Evolutionary conservation across 495 filamentous ascomycete genomes (phyloP).

Genomic region (Xylaria grammica): DNA sequence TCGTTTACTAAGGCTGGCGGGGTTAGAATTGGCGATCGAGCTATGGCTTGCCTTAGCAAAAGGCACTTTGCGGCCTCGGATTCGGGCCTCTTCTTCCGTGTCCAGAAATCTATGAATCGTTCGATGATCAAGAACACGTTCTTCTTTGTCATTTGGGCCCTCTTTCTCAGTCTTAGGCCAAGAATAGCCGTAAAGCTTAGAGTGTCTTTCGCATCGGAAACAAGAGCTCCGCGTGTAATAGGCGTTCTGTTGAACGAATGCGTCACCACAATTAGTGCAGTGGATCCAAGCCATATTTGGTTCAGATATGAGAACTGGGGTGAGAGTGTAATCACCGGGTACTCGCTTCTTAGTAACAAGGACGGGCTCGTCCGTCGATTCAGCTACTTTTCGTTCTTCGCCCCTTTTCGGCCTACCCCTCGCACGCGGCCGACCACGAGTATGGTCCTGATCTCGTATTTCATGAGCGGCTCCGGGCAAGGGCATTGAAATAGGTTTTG

Average conservation of each 20-base stretch:
- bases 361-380: constrained; percentile 21
- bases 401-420: constrained; percentile 16
- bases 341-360: constrained; percentile 50
- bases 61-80: constrained; percentile 49
- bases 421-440: constrained; percentile 4
- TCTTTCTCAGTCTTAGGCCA: constrained; percentile 94
- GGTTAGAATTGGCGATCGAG: background rate
- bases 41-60: background rate
- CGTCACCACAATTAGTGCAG: constrained; percentile 78
- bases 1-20: constrained; percentile 10
- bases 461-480: background rate
- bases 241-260: constrained; percentile 85
- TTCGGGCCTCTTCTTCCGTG: constrained; percentile 66
- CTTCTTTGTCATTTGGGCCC: constrained; percentile 74
- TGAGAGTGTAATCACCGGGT: constrained; percentile 82
- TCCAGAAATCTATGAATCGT: constrained; percentile 72
- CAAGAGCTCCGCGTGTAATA: constrained; percentile 85
- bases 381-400: constrained; percentile 11
- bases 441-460: background rate
- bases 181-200: constrained; percentile 89
- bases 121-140: constrained; percentile 74
- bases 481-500: background rate
- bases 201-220: constrained; percentile 91
- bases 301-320: constrained; percentile 70
- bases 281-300: constrained; percentile 81